These are phyloP conservation scores for Tilletia walkeri DNA, from an alignment of 1,284 basidiomycete species.

Conservation along the genomic window DNA sequence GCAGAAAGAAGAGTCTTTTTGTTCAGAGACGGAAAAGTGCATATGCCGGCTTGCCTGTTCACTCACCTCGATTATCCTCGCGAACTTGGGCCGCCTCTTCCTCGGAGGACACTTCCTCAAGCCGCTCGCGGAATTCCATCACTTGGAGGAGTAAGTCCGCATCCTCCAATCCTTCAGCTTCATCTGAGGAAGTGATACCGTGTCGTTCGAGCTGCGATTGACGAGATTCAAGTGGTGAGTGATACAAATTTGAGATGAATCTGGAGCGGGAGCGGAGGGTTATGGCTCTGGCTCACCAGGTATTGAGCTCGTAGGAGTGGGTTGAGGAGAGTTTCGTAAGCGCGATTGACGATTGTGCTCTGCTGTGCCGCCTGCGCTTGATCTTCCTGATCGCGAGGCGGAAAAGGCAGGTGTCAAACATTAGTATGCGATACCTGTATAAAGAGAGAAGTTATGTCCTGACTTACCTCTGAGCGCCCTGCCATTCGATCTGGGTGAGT, in stretches of 20 bases:
- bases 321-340: constrained; percentile 50
- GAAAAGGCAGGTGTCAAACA: neutral
- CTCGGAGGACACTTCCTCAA: constrained; percentile 42
- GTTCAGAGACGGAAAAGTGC: too few species aligned
- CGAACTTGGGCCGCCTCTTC: constrained; percentile 40
- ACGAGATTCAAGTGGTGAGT: neutral
- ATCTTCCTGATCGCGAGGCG: constrained; percentile 27
- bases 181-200: constrained; percentile 28
- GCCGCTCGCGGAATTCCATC: constrained; percentile 47
- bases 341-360: constrained; percentile 49
- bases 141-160: constrained; percentile 51
- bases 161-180: constrained; percentile 46
- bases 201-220: constrained; percentile 30
- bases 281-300: constrained; percentile 24
- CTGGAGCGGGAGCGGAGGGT: neutral
- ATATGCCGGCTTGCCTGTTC: neutral
- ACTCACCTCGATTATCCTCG: constrained; percentile 30
- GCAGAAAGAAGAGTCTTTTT: neutral
- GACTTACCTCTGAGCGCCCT: constrained; percentile 30
- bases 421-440: neutral
- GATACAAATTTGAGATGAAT: too few species aligned
- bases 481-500: constrained; percentile 52
- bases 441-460: neutral
- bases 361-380: constrained; percentile 49
- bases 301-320: constrained; percentile 45